Percentiles rank a stretch among this genome's conserved stretches.
phyloP scores from a whole-genome alignment of 2,329 filamentous ascomycete species.

The Immersiporthe knoxdaviesiana region DNA sequence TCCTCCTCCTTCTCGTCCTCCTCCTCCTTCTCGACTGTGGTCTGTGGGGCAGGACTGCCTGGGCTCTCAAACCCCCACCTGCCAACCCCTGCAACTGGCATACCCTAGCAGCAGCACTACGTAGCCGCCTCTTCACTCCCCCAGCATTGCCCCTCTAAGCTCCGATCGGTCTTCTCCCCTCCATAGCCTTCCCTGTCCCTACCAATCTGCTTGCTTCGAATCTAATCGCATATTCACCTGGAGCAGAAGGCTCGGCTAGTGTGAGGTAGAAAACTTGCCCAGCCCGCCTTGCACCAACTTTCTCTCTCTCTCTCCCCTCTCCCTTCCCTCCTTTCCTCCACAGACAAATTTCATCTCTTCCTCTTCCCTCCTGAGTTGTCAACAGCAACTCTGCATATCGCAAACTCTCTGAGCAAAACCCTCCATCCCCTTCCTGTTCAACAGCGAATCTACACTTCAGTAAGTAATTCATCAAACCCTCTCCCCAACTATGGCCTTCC shows the following conservation, averaged over 20 bases:
- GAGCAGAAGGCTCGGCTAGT: conserved; percentile 26
- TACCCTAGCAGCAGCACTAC: background rate
- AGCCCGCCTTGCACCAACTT: conserved; percentile 7
- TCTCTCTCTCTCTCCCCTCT: too few relatives aligned
- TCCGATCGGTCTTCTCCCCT: conserved; percentile 18
- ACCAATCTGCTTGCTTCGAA: conserved; percentile 13
- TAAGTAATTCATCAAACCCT: conserved; percentile 18
- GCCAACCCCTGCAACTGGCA: background rate
- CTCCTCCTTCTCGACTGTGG: conserved; percentile 4
- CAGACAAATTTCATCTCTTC: conserved; percentile 15
- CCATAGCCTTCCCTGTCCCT: conserved; percentile 7
- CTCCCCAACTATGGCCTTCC: conserved; percentile 8
- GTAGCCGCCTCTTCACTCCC: conserved; percentile 1
- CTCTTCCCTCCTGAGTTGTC: conserved; percentile 14
- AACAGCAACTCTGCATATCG: conserved; percentile 3
- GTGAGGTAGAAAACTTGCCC: conserved; percentile 7
- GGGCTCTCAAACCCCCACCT: conserved; percentile 13
- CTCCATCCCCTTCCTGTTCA: background rate
- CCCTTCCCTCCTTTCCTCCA: conserved; percentile 10
- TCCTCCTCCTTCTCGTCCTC: conserved; percentile 5
- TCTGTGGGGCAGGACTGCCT: conserved; percentile 10
- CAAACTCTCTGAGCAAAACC: conserved; percentile 4
- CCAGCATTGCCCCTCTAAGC: conserved; percentile 22
- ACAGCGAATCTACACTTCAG: conserved; percentile 1
- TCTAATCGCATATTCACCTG: conserved; percentile 21